phyloP scores from a whole-genome alignment of 768 basidiomycete genomes.

The Mycena polygramma region DNA sequence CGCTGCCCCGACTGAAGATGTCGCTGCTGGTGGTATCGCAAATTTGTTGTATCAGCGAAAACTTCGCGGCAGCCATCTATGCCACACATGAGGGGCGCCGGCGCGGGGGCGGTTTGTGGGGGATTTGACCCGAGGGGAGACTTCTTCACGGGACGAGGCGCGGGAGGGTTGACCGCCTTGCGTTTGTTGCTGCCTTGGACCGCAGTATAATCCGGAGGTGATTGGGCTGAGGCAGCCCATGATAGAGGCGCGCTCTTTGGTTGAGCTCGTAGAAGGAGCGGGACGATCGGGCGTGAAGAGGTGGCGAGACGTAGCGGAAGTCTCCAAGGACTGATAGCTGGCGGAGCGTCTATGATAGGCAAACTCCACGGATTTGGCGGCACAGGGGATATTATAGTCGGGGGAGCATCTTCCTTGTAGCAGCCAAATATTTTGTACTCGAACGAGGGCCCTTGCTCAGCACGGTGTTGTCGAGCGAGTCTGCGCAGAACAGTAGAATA shows the following conservation, averaged over 20 bases:
- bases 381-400: neutral
- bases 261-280: neutral
- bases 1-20: conserved; percentile 2
- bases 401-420: conserved; percentile 4
- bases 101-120: neutral
- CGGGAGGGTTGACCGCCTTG: conserved; percentile 7
- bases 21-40: neutral
- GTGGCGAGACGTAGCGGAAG: neutral
- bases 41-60: too few relatives aligned
- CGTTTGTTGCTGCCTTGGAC: neutral
- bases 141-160: neutral
- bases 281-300: too few relatives aligned
- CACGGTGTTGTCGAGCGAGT: conserved; percentile 7
- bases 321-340: conserved; percentile 1
- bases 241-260: neutral
- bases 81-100: neutral
- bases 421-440: conserved; percentile 14
- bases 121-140: neutral
- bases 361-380: conserved; percentile 2
- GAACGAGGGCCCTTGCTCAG: neutral
- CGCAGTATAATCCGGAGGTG: neutral
- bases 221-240: neutral
- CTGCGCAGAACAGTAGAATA: neutral
- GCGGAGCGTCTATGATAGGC: conserved; percentile 10
- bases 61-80: neutral